Evolutionary conservation across 768 basidiomycete genomes (phyloP).

Genomic region (Kondoa malvinella): DNA sequence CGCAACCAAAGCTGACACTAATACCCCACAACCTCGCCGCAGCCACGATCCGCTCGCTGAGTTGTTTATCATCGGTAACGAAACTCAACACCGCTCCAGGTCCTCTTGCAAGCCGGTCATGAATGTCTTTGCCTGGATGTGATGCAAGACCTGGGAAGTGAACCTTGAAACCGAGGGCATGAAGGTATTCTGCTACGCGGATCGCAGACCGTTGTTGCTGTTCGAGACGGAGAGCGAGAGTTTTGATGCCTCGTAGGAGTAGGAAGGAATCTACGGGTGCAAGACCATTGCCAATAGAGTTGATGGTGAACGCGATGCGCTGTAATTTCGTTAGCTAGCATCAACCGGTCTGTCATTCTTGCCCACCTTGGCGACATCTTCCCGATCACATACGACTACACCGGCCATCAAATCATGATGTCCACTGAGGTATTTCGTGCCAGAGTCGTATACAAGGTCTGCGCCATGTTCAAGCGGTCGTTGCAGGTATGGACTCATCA

Average conservation of each 20-base stretch:
- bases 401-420: slow-evolving; percentile 99
- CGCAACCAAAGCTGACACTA: slow-evolving; percentile 91
- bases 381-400: slow-evolving; percentile 74
- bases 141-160: slow-evolving; percentile 75
- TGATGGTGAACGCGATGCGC: slow-evolving; percentile 81
- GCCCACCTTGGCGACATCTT: slow-evolving; percentile 65
- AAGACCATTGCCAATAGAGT: slow-evolving; percentile 80
- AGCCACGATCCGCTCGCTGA: slow-evolving; percentile 84
- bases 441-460: slow-evolving; percentile 94
- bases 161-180: slow-evolving; percentile 68
- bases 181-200: slow-evolving; percentile 69
- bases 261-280: slow-evolving; percentile 94
- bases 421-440: slow-evolving; percentile 90
- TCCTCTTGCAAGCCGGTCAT: slow-evolving; percentile 74
- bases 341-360: slow-evolving; percentile 6
- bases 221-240: slow-evolving; percentile 88
- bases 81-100: slow-evolving; percentile 89
- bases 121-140: slow-evolving; percentile 74
- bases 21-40: slow-evolving; percentile 91
- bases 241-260: slow-evolving; percentile 85
- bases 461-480: slow-evolving; percentile 87
- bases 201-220: slow-evolving; percentile 70
- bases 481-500: slow-evolving; percentile 99
- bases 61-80: slow-evolving; percentile 70
- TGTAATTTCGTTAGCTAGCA: slow-evolving; percentile 32